phyloP scores from a whole-genome alignment of 78 protist genomes.

The slime mould (Dictyostelium discoideum) region DNA sequence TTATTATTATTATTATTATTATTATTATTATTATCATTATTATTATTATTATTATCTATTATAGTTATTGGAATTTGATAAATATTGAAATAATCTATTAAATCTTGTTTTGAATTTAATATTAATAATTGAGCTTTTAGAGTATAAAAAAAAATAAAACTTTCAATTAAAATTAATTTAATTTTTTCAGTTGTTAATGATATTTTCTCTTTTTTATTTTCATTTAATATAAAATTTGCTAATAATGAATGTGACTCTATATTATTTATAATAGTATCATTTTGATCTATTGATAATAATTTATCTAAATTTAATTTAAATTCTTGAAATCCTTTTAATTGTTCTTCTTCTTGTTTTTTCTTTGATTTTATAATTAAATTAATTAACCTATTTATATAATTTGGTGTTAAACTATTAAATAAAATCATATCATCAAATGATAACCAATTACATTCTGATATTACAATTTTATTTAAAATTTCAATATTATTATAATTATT shows the following conservation, averaged over 20 bases:
- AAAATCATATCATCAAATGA: not conserved
- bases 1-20: not conserved
- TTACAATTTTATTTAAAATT: not conserved
- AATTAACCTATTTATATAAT: not conserved
- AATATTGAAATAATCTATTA: not conserved
- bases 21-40: not conserved
- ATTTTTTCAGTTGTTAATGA: not conserved
- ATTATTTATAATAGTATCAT: not conserved
- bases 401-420: not conserved
- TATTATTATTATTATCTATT: not conserved
- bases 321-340: not conserved
- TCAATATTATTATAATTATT: not conserved
- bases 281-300: not conserved
- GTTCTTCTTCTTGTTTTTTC: not conserved
- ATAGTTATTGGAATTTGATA: not conserved
- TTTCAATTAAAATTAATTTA: not conserved
- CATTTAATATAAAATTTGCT: not conserved
- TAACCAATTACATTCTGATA: not conserved
- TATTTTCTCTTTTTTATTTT: not conserved
- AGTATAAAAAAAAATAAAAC: not conserved
- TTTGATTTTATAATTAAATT: not conserved
- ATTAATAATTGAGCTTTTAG: not conserved
- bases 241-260: not conserved
- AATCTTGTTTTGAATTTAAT: not conserved
- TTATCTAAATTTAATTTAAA: not conserved